Evolutionary conservation across 768 basidiomycete genomes (phyloP), one percentile per base, ranked within the genome.

Genomic region (Leccinum boreale): DNA sequence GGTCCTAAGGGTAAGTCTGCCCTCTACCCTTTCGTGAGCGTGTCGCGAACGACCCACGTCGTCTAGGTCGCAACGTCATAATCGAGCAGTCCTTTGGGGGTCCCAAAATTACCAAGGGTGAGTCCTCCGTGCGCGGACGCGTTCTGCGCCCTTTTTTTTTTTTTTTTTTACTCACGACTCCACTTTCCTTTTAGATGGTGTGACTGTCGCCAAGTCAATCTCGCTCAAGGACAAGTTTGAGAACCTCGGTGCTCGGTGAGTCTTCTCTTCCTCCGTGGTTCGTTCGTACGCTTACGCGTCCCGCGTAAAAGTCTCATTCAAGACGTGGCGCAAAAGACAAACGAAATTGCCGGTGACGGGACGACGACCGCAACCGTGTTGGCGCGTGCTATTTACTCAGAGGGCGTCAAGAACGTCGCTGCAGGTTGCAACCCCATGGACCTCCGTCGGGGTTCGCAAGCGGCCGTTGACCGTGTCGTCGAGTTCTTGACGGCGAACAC

Each of bases 401-500:
- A 99, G 75, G 96, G 96, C 74, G 95, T 98, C 69, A 98, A 98
- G 81, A 98, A 98, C 67, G 96, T 98, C 58, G 96, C 96, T 23
- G 96, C 96, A 12, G 96, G 96, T 4, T 99, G 96, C 82, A 97
- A 95, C 79, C 96, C 96, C 14, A 99, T 98, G 95, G 96, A 99
- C 78, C 91, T 98, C 58, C 93, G 96, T 60, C 88, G 95, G n/a
- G 96, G 96, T 51, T 87, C 95, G 10, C 96, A 99, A 71, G 92
- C 93, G 11, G 96, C 96, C 50, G 96, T 99, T 50, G 92, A 96
- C 74, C 89, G 90, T 63, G 94, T 99, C 65, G 89, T 98, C 62
- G 84, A 90, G 67, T 94, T 89, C 79, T 85, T 99, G 62, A 81
- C 95, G 57, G 74, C 84, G 19, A 87, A 98, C 73, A 87, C 96